Percentiles rank a stretch among this genome's conserved stretches.
Conservation (phyloP, 1,139 yeast species). For the Geotrichum aggregatum region DNA sequence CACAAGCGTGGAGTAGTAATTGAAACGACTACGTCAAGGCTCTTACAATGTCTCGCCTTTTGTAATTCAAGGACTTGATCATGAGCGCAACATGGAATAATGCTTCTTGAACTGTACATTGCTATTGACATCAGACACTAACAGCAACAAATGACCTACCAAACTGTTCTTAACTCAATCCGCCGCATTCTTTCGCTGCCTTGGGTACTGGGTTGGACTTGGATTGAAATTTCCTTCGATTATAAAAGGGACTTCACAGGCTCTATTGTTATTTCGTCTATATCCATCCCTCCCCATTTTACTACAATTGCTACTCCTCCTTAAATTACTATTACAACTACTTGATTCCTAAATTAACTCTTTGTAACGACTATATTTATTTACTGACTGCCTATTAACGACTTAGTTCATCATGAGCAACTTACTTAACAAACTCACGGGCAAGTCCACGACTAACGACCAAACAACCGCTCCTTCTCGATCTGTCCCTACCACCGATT, state of each 20-base stretch:
- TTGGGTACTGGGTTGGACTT: not conserved
- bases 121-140: not conserved
- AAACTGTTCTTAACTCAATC: not conserved
- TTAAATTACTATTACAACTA: not conserved
- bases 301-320: not conserved
- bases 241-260: not conserved
- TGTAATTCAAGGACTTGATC: not conserved
- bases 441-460: not conserved
- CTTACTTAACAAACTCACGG: not conserved
- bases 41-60: not conserved
- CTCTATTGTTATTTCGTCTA: not conserved
- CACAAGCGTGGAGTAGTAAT: not conserved
- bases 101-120: not conserved
- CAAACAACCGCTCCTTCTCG: not conserved
- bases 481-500: not conserved
- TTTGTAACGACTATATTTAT: no score
- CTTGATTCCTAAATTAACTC: not conserved
- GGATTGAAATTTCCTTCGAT: not conserved
- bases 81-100: not conserved
- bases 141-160: not conserved
- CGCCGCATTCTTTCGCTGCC: not conserved
- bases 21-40: not conserved
- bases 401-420: constrained; percentile 4
- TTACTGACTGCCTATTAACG: no score
- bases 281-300: not conserved